phyloP scores from a whole-genome alignment of 129 eudicot species.

The Tagetes erecta region DNA sequence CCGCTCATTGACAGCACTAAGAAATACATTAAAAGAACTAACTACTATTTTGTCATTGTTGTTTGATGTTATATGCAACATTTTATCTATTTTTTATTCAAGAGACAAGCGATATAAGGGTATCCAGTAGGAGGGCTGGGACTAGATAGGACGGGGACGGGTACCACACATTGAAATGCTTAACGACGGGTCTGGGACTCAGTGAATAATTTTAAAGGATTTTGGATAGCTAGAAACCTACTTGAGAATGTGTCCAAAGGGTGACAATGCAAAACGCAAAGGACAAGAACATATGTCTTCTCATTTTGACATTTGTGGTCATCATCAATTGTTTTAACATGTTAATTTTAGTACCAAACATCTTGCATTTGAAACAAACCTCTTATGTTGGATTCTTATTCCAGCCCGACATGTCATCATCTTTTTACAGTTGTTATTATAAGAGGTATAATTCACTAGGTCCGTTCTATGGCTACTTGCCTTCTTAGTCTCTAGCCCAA shows the following conservation, averaged over 20 bases:
- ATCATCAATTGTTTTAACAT: constrained; percentile 1
- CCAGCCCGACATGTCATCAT: constrained; percentile 4
- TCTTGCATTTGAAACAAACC: not conserved
- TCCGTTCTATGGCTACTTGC: not conserved
- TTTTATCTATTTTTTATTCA: too few relatives aligned
- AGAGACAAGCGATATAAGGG: too few relatives aligned
- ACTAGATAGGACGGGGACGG: constrained; percentile 1
- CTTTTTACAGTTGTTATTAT: constrained; percentile 7
- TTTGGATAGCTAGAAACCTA: constrained; percentile 15
- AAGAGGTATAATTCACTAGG: not conserved
- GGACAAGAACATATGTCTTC: constrained; percentile 34
- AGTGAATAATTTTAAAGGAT: not conserved
- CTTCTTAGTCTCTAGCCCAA: too few relatives aligned
- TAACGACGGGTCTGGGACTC: not conserved
- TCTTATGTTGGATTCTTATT: not conserved
- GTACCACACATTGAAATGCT: not conserved
- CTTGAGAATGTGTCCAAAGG: constrained; percentile 14
- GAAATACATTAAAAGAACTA: too few relatives aligned
- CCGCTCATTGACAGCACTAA: not conserved
- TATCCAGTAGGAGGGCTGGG: too few relatives aligned
- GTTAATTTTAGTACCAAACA: constrained; percentile 22
- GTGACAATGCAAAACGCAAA: constrained; percentile 21
- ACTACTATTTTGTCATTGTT: too few relatives aligned
- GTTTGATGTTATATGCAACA: too few relatives aligned
- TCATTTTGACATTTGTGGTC: constrained; percentile 31